Conservation (phyloP, 768 basidiomycete species). For the Leccinum longicurvipes region DNA sequence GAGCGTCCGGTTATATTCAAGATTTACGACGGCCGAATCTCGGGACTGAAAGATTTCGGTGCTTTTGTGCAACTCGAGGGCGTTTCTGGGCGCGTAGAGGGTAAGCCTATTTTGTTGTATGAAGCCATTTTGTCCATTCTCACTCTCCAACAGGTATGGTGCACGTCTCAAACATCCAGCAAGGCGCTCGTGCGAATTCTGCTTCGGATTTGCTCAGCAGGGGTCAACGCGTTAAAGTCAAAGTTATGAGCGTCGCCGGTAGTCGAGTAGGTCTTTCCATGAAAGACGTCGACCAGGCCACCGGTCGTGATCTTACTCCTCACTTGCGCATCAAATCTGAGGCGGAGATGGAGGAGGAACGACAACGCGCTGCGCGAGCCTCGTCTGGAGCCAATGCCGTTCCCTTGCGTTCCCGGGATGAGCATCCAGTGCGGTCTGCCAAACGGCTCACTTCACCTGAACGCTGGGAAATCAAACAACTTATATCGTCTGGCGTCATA, state of each 20-base stretch:
- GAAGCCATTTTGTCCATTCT: neutral
- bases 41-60: slow-evolving; percentile 91
- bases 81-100: slow-evolving; percentile 80
- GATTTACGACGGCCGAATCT: slow-evolving; percentile 86
- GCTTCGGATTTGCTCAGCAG: slow-evolving; percentile 83
- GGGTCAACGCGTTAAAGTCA: slow-evolving; percentile 87
- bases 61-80: slow-evolving; percentile 93
- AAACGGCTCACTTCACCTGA: slow-evolving; percentile 94
- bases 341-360: slow-evolving; percentile 87
- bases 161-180: slow-evolving; percentile 90
- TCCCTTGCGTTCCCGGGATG: slow-evolving; percentile 60
- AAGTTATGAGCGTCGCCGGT: slow-evolving; percentile 92
- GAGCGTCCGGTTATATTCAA: slow-evolving; percentile 89
- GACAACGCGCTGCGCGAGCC: slow-evolving; percentile 54
- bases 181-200: slow-evolving; percentile 80
- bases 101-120: slow-evolving; percentile 42
- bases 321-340: slow-evolving; percentile 93
- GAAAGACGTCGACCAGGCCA: slow-evolving; percentile 94
- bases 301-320: slow-evolving; percentile 89
- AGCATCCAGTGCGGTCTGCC: slow-evolving; percentile 62
- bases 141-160: slow-evolving; percentile 75
- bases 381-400: slow-evolving; percentile 86
- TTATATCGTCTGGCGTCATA: slow-evolving; percentile 92
- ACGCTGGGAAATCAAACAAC: slow-evolving; percentile 99
- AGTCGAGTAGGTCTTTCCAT: slow-evolving; percentile 84